A percentile compares a stretch with the other conserved stretches of the same genome.
These are phyloP conservation scores for Marasmius sp. DNA, from an alignment of 1,284 basidiomycete species.

Conservation along the genomic window DNA sequence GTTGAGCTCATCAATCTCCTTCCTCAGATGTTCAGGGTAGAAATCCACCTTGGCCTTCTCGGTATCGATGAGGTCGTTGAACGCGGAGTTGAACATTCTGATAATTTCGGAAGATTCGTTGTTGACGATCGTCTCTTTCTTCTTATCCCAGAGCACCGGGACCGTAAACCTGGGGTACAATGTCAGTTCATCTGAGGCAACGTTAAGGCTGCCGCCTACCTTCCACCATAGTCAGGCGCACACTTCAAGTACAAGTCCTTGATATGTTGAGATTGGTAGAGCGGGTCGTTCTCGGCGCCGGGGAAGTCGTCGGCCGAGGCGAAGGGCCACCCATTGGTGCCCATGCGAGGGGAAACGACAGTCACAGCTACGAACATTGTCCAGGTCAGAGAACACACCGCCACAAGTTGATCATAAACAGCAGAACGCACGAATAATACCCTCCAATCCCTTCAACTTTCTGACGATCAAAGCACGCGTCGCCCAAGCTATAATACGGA, in stretches of 20 bases:
- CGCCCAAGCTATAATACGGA: slow-evolving; percentile 74
- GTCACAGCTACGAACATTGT: slow-evolving; percentile 58
- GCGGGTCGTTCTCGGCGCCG: slow-evolving; percentile 69
- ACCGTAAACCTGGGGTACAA: slow-evolving; percentile 69
- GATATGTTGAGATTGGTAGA: slow-evolving; percentile 72
- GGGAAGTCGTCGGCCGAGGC: slow-evolving; percentile 69
- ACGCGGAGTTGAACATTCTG: slow-evolving; percentile 85
- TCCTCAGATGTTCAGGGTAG: not conserved
- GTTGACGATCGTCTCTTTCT: slow-evolving; percentile 87
- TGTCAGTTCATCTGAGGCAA: not conserved
- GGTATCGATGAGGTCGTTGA: slow-evolving; percentile 48
- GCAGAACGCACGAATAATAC: slow-evolving; percentile 65
- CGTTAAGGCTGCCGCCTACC: slow-evolving; percentile 33
- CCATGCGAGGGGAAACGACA: slow-evolving; percentile 87
- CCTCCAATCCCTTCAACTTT: slow-evolving; percentile 89
- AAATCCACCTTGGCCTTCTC: not conserved
- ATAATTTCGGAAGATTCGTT: slow-evolving; percentile 96
- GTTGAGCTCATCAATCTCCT: slow-evolving; percentile 51
- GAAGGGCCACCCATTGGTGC: slow-evolving; percentile 87
- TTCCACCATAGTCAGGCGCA: slow-evolving; percentile 67
- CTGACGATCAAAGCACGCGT: slow-evolving; percentile 88
- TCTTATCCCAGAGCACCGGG: slow-evolving; percentile 95
- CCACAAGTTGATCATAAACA: no score
- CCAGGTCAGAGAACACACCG: no score
- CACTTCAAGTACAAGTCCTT: slow-evolving; percentile 86